Base-by-base conservation (phyloP, 1,284 basidiomycete species). In the Cutaneotrichosporon dermatis region DNA sequence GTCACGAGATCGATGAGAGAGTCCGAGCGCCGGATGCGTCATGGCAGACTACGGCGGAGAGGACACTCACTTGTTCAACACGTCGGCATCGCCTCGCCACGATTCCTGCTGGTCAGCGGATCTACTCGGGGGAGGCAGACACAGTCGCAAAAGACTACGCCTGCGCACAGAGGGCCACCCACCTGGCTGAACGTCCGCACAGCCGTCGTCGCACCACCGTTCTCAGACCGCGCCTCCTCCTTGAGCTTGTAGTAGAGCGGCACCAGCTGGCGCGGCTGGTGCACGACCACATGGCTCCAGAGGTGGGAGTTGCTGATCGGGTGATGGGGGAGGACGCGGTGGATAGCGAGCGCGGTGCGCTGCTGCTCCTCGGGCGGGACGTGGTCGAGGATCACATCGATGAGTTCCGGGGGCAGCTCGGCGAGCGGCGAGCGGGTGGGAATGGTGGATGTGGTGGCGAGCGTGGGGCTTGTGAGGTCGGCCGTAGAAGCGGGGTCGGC, bases 1-100 rank as follows among this genome's bases (percentile, higher is more conserved):
- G 25, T 25, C 25, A 25, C 25, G 25, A 25, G 25, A 25, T 25
- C 25, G 25, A 25, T 25, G 25, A 25, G 25, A 25, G 25, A 25
- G 25, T 25, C 25, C 25, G 25, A 25, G 25, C 25, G 25, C 25
- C 25, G 25, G 25, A 25, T 25, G 25, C 25, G 25, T 25, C 25
- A 25, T 25, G 25, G 25, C 25, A 25, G 25, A 25, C 25, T 25
- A 25, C 25, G 25, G 25, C 25, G 25, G 25, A 25, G 25, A 25
- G 25, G 25, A 25, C 25, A 11, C 69, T 61, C 46, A 78, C 74
- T 79, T 79, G 70, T 76, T 78, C 12, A 79, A 55, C 33, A 79
- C 75, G 61, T 79, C 77, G 1, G 72, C 77, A 58, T 79, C 77
- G 33, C 77, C 77, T 46, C 66, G 68, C 76, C 77, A 77, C 7